A percentile compares a stretch with the other conserved stretches of the same genome.
Conservation (phyloP, 208 protist genomes). For the Crithidia expoeki region DNA sequence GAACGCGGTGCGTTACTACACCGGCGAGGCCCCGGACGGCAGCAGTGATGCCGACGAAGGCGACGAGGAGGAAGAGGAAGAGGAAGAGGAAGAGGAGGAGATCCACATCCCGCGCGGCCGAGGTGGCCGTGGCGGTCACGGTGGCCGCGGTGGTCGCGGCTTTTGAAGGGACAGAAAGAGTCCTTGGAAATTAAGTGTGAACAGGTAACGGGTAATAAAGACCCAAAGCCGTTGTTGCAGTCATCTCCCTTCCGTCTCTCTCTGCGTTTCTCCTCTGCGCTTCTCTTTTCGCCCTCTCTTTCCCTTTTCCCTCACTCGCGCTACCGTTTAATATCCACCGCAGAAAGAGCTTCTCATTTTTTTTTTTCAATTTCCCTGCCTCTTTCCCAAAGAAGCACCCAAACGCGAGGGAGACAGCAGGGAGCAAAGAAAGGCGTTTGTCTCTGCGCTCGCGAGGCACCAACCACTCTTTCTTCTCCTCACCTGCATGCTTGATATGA, state of each 20-base stretch:
- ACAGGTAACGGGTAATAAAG: too few species aligned
- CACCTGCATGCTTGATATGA: too few species aligned
- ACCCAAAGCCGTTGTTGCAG: too few species aligned
- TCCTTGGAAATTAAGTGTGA: too few species aligned
- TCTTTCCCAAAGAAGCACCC: neutral
- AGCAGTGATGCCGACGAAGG: slow-evolving; percentile 68
- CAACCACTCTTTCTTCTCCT: too few species aligned
- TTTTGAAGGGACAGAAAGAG: slow-evolving; percentile 22
- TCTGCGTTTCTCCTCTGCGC: neutral
- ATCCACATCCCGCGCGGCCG: slow-evolving; percentile 43
- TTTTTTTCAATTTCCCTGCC: neutral
- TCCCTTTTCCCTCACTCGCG: neutral
- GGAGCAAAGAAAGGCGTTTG: too few species aligned
- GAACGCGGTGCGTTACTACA: slow-evolving; percentile 84
- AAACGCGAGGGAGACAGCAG: neutral
- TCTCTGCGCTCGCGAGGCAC: too few species aligned
- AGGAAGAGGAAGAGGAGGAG: slow-evolving; percentile 53
- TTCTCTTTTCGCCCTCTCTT: neutral
- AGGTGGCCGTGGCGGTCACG: slow-evolving; percentile 33
- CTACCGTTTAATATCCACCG: neutral
- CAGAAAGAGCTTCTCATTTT: neutral
- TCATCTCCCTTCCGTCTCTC: neutral
- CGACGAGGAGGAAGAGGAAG: slow-evolving; percentile 82
- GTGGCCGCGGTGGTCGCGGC: slow-evolving; percentile 34
- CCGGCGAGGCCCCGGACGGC: slow-evolving; percentile 84